Evolutionary conservation across 2,329 filamentous ascomycete species (phyloP).

Genomic region (Sphaceloma murrayae): DNA sequence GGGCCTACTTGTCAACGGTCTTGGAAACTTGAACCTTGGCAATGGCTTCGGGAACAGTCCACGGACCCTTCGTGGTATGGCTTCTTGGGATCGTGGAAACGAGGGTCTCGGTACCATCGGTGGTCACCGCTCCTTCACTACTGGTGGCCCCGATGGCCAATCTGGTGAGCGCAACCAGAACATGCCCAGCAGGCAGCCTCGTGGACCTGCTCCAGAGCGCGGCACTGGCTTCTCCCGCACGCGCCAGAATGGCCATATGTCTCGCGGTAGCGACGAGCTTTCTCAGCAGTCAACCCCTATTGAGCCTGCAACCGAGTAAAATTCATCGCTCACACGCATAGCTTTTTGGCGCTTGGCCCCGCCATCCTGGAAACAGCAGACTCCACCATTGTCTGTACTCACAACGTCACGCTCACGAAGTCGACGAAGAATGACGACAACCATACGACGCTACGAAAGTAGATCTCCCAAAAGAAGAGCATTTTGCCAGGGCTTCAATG

Average conservation of each 20-base stretch:
- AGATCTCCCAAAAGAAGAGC: constrained; percentile 18
- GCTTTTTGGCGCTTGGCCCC: not conserved
- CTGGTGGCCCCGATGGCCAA: constrained; percentile 44
- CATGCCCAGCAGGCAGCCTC: constrained; percentile 51
- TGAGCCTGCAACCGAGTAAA: constrained; percentile 29
- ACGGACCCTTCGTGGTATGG: constrained; percentile 50
- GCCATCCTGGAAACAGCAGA: not conserved
- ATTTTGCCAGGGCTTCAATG: constrained; percentile 17
- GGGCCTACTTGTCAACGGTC: constrained; percentile 51
- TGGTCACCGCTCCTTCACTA: constrained; percentile 54
- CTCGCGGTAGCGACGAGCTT: constrained; percentile 54
- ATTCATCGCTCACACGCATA: not conserved
- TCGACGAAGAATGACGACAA: constrained; percentile 21
- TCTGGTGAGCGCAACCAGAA: constrained; percentile 38
- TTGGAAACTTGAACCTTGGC: constrained; percentile 51
- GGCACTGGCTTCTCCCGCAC: constrained; percentile 47
- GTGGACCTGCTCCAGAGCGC: constrained; percentile 51
- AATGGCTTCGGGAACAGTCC: constrained; percentile 44
- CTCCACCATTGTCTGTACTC: not conserved
- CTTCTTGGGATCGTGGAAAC: constrained; percentile 51
- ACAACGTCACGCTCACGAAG: constrained; percentile 19
- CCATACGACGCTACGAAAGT: constrained; percentile 21
- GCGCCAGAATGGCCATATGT: constrained; percentile 52
- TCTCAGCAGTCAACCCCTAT: constrained; percentile 48
- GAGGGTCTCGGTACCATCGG: constrained; percentile 45